Conservation (phyloP, 140 eudicot species). For the Bidens hawaiensis region DNA sequence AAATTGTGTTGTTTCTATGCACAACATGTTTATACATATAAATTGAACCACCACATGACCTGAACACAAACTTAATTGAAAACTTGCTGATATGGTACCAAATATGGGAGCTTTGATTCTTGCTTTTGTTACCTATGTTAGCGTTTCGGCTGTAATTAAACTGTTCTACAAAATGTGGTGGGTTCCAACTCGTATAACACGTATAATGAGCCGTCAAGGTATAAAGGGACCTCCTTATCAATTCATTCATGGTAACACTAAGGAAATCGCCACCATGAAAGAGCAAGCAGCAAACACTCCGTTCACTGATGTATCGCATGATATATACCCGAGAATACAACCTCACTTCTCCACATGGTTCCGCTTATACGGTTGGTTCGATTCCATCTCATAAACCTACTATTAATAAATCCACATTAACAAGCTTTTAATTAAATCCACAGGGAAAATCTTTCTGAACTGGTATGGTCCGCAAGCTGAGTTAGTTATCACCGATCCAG, state of each 20-base stretch:
- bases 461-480: conserved; percentile 13
- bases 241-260: conserved; percentile 4
- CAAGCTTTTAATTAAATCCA: too few relatives aligned
- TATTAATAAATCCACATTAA: too few relatives aligned
- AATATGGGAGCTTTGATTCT: not conserved
- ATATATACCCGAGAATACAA: conserved; percentile 10
- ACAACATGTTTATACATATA: not conserved
- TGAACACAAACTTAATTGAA: not conserved
- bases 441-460: not conserved
- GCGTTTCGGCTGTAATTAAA: not conserved
- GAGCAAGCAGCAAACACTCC: not conserved
- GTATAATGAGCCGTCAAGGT: not conserved
- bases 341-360: conserved; percentile 9
- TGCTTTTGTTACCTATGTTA: not conserved
- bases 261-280: conserved; percentile 9
- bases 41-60: not conserved
- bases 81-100: not conserved
- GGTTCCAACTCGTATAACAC: conserved; percentile 4
- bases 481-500: conserved; percentile 1
- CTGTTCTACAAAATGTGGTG: conserved; percentile 9
- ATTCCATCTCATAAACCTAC: too few relatives aligned
- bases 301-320: not conserved
- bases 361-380: not conserved
- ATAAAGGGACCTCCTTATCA: conserved; percentile 11
- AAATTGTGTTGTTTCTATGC: too few relatives aligned